Percentiles rank a stretch among this genome's conserved stretches.
phyloP scores from a whole-genome alignment of 2,329 filamentous ascomycete genomes.

The Raffaelea albimanens region DNA sequence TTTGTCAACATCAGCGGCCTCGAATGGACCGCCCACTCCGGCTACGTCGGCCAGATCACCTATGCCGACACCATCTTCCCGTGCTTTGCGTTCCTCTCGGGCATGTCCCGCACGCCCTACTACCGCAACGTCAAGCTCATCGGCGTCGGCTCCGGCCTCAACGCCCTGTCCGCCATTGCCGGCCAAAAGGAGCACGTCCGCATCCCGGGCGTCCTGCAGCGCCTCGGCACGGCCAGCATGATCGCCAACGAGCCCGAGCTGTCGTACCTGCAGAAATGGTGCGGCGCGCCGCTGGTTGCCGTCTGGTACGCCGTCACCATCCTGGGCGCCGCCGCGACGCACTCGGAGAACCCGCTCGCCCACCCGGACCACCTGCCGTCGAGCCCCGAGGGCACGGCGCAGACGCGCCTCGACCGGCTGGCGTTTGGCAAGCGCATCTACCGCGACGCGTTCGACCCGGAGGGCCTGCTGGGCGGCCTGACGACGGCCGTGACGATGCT shows the following conservation, averaged over 20 bases:
- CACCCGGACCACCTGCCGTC: neutral
- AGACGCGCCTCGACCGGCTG: neutral
- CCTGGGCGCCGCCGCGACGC: neutral
- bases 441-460: neutral
- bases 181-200: neutral
- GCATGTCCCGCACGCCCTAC: neutral
- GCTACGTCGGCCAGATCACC: constrained; percentile 1
- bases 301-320: neutral
- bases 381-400: neutral
- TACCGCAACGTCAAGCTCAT: neutral
- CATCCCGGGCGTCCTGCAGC: neutral
- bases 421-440: neutral
- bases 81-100: constrained; percentile 1
- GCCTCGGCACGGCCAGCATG: neutral
- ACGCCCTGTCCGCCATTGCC: neutral
- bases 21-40: neutral
- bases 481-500: neutral
- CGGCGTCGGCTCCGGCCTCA: neutral
- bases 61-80: constrained; percentile 3
- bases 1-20: constrained; percentile 1
- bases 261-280: neutral
- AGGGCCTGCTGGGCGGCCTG: constrained; percentile 1
- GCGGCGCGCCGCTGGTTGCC: neutral
- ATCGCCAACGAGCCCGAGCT: neutral
- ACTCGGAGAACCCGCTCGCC: neutral